Conservation (phyloP, 305 asterid genomes). For the Solanum hybrid region DNA sequence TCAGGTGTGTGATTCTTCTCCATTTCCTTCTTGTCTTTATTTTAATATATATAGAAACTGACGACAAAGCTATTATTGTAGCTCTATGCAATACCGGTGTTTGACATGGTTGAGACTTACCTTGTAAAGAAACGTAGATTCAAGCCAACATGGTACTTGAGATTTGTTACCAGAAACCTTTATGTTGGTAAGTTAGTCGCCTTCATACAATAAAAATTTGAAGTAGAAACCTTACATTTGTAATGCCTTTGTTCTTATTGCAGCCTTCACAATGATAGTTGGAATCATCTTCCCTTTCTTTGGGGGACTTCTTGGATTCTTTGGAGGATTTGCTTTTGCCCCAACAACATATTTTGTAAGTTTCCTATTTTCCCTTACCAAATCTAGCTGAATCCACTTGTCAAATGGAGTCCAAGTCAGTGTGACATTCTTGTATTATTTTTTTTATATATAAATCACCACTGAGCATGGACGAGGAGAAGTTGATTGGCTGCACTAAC, state of each 20-base stretch:
- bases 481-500: not conserved
- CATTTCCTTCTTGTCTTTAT: not conserved
- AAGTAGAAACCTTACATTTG: not conserved
- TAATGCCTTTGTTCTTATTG: not conserved
- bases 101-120: constrained; percentile 53
- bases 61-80: not conserved
- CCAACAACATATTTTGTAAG: constrained; percentile 54
- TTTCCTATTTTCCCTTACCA: not conserved
- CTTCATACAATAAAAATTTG: not conserved
- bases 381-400: not conserved
- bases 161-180: constrained; percentile 28
- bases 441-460: too few species aligned
- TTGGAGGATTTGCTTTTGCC: constrained; percentile 59
- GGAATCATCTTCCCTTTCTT: constrained; percentile 52
- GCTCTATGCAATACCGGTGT: constrained; percentile 57
- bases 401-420: too few species aligned
- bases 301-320: constrained; percentile 53
- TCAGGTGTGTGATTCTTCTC: constrained; percentile 27
- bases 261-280: constrained; percentile 44
- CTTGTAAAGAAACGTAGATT: constrained; percentile 34
- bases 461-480: not conserved
- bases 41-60: not conserved
- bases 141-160: constrained; percentile 31
- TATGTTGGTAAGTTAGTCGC: constrained; percentile 36
- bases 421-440: too few species aligned